Evolutionary conservation across 2,329 filamentous ascomycete species (phyloP).

Genomic region (Drechslerella coelobrocha): DNA sequence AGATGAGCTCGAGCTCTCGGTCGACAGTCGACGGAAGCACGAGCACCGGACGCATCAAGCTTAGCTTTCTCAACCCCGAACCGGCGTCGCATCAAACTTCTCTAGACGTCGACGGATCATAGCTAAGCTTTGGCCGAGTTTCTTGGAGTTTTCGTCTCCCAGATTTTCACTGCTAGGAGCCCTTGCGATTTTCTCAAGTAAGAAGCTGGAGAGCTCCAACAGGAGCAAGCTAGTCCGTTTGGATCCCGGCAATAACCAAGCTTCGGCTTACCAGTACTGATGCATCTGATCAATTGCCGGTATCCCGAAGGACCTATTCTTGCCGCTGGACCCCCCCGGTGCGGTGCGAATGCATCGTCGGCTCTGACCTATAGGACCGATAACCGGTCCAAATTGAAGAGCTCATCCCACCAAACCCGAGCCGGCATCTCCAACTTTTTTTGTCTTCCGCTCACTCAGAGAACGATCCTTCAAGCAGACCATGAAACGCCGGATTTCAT

Average conservation of each 20-base stretch:
- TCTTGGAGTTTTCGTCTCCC: constrained; percentile 48
- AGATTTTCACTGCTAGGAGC: constrained; percentile 14
- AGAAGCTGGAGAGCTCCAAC: constrained; percentile 21
- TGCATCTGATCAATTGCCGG: constrained; percentile 46
- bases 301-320: constrained; percentile 15
- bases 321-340: neutral
- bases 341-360: neutral
- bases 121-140: constrained; percentile 50
- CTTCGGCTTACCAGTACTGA: constrained; percentile 12
- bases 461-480: neutral
- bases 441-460: neutral
- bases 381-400: constrained; percentile 31
- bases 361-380: constrained; percentile 45
- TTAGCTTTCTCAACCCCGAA: constrained; percentile 20
- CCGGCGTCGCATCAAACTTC: constrained; percentile 25
- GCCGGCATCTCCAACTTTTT: constrained; percentile 27
- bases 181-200: constrained; percentile 16
- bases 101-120: constrained; percentile 5
- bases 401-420: constrained; percentile 26
- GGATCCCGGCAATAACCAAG: constrained; percentile 40
- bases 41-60: constrained; percentile 19
- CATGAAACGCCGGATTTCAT: constrained; percentile 9
- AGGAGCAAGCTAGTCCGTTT: neutral
- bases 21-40: constrained; percentile 13
- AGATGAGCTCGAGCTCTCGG: neutral